Evolutionary conservation across 2,329 filamentous ascomycete genomes (phyloP).

Genomic region (Ascochyta viciae-villosae): DNA sequence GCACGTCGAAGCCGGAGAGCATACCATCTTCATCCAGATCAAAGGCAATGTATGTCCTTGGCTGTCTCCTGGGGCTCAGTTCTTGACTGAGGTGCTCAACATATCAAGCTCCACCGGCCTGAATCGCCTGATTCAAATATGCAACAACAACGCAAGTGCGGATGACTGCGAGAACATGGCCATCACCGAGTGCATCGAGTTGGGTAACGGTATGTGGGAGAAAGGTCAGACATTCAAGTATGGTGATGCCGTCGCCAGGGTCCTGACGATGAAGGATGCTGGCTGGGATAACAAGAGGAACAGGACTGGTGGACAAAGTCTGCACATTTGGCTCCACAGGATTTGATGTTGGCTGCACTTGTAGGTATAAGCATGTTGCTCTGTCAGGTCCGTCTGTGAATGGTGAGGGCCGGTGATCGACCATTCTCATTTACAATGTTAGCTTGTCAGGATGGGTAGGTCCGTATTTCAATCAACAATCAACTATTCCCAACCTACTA

Average conservation of each 20-base stretch:
- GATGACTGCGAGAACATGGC: slow-evolving; percentile 40
- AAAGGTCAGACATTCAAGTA: slow-evolving; percentile 46
- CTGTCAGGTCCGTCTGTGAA: not conserved
- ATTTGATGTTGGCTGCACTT: slow-evolving; percentile 18
- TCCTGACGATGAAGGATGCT: slow-evolving; percentile 42
- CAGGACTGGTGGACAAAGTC: slow-evolving; percentile 32
- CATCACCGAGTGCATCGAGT: slow-evolving; percentile 44
- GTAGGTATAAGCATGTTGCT: not conserved
- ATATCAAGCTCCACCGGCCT: slow-evolving; percentile 32
- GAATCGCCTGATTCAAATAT: slow-evolving; percentile 41
- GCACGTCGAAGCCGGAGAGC: slow-evolving; percentile 33
- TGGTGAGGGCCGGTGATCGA: not conserved
- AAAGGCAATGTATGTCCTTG: slow-evolving; percentile 40
- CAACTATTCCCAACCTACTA: not conserved
- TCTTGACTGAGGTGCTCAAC: slow-evolving; percentile 37
- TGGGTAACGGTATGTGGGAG: slow-evolving; percentile 44
- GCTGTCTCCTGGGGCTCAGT: slow-evolving; percentile 33
- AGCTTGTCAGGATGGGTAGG: not conserved
- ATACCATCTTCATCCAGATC: slow-evolving; percentile 38
- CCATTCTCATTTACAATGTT: not conserved
- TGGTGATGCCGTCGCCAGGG: slow-evolving; percentile 38
- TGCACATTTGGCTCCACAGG: slow-evolving; percentile 41
- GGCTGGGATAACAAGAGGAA: slow-evolving; percentile 44
- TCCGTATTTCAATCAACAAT: not conserved
- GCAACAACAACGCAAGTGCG: slow-evolving; percentile 24